Evolutionary conservation across 495 filamentous ascomycete genomes (phyloP).

Genomic region (Friedmanniomyces simplex): DNA sequence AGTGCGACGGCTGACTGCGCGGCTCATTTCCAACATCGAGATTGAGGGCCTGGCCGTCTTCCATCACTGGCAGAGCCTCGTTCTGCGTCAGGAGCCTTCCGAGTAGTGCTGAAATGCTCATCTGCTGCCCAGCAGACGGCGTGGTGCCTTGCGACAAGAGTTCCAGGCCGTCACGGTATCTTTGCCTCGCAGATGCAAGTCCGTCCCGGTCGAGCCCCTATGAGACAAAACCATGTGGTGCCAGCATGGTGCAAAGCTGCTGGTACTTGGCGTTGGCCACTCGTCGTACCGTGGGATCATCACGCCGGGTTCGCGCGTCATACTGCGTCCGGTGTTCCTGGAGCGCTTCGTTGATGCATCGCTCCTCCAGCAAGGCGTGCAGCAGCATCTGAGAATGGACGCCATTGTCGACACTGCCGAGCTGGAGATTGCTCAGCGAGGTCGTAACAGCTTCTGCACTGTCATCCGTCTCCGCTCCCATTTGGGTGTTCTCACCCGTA

Average conservation of each 20-base stretch:
- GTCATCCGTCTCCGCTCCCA: not conserved
- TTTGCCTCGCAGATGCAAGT: slow-evolving; percentile 3
- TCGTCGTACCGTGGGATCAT: not conserved
- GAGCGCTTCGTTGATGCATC: slow-evolving; percentile 7
- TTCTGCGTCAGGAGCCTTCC: not conserved
- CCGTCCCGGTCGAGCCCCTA: slow-evolving; percentile 2
- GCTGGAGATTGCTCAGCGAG: not conserved
- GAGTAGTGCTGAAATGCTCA: not conserved
- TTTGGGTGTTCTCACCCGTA: not conserved
- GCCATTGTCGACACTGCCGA: not conserved
- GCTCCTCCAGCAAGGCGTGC: slow-evolving; percentile 14
- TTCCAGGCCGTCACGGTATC: slow-evolving; percentile 14
- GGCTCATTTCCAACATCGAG: too few relatives aligned
- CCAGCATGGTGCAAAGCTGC: not conserved
- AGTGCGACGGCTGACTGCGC: too few relatives aligned
- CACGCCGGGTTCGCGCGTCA: not conserved
- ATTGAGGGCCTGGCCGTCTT: too few relatives aligned
- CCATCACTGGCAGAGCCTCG: not conserved
- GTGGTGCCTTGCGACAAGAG: not conserved
- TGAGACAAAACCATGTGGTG: slow-evolving; percentile 3
- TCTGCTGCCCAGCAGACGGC: not conserved
- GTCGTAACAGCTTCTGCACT: not conserved
- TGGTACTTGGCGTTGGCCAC: slow-evolving; percentile 3
- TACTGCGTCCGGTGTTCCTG: not conserved
- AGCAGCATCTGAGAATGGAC: slow-evolving; percentile 2